Conservation (phyloP, 768 basidiomycete species). For the Dacryopinax primogenitus region DNA sequence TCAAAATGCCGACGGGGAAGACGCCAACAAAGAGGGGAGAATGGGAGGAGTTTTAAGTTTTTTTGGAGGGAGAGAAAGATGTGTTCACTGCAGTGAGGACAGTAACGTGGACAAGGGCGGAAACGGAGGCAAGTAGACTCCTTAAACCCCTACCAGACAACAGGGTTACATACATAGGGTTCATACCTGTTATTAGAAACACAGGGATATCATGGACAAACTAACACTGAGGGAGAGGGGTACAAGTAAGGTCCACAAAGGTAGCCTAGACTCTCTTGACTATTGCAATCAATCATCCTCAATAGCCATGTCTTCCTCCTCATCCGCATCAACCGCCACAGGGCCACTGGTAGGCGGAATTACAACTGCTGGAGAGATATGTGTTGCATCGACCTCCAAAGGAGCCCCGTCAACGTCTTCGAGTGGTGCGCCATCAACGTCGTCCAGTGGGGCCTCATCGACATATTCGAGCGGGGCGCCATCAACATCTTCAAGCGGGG, state of each 20-base stretch:
- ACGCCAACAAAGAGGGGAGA: neutral
- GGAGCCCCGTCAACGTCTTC: constrained; percentile 33
- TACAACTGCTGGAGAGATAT: constrained; percentile 22
- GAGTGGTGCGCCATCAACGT: constrained; percentile 24
- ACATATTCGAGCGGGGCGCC: constrained; percentile 8
- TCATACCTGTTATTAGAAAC: too few relatives aligned
- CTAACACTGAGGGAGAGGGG: too few relatives aligned
- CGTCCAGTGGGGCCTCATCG: constrained; percentile 14
- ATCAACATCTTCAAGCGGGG: constrained; percentile 7
- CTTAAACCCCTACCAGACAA: neutral
- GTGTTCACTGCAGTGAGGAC: too few relatives aligned
- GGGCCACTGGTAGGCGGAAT: constrained; percentile 15
- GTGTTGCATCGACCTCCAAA: constrained; percentile 22
- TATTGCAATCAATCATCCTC: neutral
- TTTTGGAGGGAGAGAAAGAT: too few relatives aligned
- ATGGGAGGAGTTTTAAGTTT: neutral
- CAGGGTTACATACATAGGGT: neutral
- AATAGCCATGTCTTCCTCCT: constrained; percentile 6
- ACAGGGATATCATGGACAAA: too few relatives aligned
- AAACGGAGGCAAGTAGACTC: neutral
- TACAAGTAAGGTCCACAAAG: neutral
- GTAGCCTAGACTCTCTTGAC: neutral
- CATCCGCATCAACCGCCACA: neutral
- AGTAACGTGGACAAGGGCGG: neutral
- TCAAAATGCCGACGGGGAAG: constrained; percentile 3